Conservation (phyloP, 768 basidiomycete species). For the Russula vinacea region DNA sequence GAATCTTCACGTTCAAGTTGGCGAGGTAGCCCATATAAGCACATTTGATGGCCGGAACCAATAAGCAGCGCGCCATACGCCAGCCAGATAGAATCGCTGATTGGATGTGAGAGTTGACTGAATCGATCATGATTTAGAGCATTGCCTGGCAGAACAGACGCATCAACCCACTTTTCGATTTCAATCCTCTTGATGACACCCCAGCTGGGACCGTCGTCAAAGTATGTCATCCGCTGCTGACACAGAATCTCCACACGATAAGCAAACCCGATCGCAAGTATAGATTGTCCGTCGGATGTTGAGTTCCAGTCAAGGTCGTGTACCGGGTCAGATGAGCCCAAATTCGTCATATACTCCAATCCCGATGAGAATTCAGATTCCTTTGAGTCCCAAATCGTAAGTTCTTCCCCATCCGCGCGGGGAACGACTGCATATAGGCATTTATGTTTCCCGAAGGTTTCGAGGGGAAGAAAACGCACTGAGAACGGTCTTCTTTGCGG, state of each 20-base stretch:
- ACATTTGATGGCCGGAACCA: conserved; percentile 80
- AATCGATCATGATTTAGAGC: conserved; percentile 5
- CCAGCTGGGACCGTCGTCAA: conserved; percentile 80
- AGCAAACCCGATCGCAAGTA: conserved; percentile 83
- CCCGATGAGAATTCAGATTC: conserved; percentile 92
- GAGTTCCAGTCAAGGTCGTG: conserved; percentile 92
- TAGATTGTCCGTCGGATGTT: conserved; percentile 84
- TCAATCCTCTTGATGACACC: conserved; percentile 66
- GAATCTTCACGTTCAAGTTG: conserved; percentile 30
- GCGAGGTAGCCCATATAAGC: conserved; percentile 60
- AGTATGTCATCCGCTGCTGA: conserved; percentile 90
- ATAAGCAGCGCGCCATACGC: conserved; percentile 78
- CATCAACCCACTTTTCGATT: conserved; percentile 55
- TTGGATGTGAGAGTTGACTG: conserved; percentile 62
- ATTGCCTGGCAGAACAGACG: background rate
- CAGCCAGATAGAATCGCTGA: conserved; percentile 90
- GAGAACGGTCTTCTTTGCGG: conserved; percentile 86
- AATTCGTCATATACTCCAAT: conserved; percentile 66
- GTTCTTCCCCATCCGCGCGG: conserved; percentile 59
- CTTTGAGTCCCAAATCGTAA: conserved; percentile 96
- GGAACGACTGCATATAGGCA: conserved; percentile 51
- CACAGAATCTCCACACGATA: conserved; percentile 83
- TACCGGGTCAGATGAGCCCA: conserved; percentile 52
- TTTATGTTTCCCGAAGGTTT: background rate
- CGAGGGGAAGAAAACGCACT: conserved; percentile 47